Evolutionary conservation across 768 basidiomycete species (phyloP), one percentile per base, ranked within the genome.

Genomic region (Tricholoma saponaceum): DNA sequence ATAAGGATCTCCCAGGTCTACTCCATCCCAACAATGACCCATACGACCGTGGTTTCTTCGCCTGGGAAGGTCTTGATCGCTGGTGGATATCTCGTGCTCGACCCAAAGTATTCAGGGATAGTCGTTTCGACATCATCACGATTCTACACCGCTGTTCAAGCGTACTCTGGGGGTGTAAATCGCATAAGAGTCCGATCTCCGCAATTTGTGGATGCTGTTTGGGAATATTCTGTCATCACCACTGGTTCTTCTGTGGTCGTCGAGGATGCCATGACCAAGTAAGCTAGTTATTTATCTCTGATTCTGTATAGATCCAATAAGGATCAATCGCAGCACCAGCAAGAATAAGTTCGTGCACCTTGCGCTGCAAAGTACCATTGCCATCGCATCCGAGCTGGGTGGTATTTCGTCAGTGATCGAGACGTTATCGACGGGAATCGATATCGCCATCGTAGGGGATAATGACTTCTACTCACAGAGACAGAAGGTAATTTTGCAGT

Each of bases 391-490:
- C 28, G 90, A 93, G 65, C 72, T 80, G 49, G 79, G 76, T 52
- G 82, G 83, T 20, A 63, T 71, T 28, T 60, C 72, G n/a, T 62
- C 72, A 47, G 62, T 84, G 63, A 69, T 74, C 32, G 70, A 75
- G 44, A 61, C 70, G 3, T 71, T 92, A 4, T 67, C 74, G 2
- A 65, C 69, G 13, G 89, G 85, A 28, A 76, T 96, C 57, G 82
- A 91, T 62, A 85, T 98, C 60, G 83, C 82, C 37, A 89, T 98
- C 62, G 83, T 87, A 25, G 96, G 94, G 9, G 94, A 94, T 70
- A 98, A 99, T 66, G 97, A 98, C 70, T 99, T 98, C 66, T 98
- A 99, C 74, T 97, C 95, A 4, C 97, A 98, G 66, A 79, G 89
- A 56, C 85, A 86, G 53, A 86, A 91, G 79, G 95, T 92, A 56